phyloP scores from a whole-genome alignment of 2,329 filamentous ascomycete species.

The Aspergillus sp. region DNA sequence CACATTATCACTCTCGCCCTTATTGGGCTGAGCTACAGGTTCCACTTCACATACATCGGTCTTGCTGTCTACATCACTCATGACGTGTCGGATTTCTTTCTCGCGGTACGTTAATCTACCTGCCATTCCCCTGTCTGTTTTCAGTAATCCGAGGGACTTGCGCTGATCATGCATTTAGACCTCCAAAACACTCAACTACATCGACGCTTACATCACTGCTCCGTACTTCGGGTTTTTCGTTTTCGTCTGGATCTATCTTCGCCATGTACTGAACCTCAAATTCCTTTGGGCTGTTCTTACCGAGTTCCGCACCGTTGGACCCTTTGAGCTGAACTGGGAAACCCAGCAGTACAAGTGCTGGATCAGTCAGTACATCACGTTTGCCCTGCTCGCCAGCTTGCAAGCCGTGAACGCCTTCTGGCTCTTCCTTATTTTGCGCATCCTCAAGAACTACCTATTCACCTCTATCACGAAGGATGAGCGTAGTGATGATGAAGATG shows the following conservation, averaged over 20 bases:
- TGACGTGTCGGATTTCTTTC: slow-evolving; percentile 93
- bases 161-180: slow-evolving; percentile 53
- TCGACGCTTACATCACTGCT: slow-evolving; percentile 73
- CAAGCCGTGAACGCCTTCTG: slow-evolving; percentile 50
- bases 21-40: slow-evolving; percentile 85
- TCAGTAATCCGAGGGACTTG: neutral
- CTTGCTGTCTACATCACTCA: slow-evolving; percentile 92
- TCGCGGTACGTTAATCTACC: slow-evolving; percentile 63
- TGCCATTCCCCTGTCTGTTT: neutral
- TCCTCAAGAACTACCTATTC: slow-evolving; percentile 44
- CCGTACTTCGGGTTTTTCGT: slow-evolving; percentile 87
- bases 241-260: slow-evolving; percentile 81
- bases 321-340: slow-evolving; percentile 50
- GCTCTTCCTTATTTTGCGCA: slow-evolving; percentile 47
- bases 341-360: slow-evolving; percentile 51
- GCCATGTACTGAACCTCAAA: slow-evolving; percentile 64
- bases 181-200: slow-evolving; percentile 88
- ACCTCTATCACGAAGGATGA: slow-evolving; percentile 42
- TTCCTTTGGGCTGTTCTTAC: slow-evolving; percentile 49
- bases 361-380: slow-evolving; percentile 49
- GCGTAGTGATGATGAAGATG: slow-evolving; percentile 46
- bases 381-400: slow-evolving; percentile 44
- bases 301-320: slow-evolving; percentile 48
- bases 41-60: slow-evolving; percentile 96
- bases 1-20: slow-evolving; percentile 85